These are phyloP conservation scores for Escovopsis sp. DNA, from an alignment of 2,329 filamentous ascomycete species.

Conservation along the genomic window DNA sequence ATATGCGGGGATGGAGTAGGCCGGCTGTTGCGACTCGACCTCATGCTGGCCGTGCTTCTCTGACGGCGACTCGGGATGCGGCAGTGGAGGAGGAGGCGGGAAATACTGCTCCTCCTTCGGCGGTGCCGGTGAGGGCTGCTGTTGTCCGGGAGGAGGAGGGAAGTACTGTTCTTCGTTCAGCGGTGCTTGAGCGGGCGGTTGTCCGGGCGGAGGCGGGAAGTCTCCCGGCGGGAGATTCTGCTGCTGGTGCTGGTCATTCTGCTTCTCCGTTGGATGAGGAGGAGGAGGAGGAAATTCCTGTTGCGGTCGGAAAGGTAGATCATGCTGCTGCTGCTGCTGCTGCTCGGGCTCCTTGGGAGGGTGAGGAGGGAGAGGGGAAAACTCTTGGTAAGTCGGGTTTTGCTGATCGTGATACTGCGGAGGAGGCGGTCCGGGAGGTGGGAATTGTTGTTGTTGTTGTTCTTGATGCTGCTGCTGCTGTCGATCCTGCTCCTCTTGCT, in stretches of 20 bases:
- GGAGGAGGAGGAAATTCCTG: too few relatives aligned
- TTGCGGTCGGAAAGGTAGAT: too few relatives aligned
- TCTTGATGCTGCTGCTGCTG: not conserved
- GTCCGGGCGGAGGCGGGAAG: not conserved
- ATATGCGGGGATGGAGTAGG: constrained; percentile 16
- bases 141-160: not conserved
- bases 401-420: not conserved
- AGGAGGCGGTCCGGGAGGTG: not conserved
- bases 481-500: not conserved
- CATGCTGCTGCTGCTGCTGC: too few relatives aligned
- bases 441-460: not conserved
- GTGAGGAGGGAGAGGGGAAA: too few relatives aligned
- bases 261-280: too few relatives aligned
- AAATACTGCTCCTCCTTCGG: not conserved
- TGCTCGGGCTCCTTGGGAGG: too few relatives aligned
- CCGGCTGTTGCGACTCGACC: not conserved
- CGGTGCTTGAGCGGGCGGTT: not conserved
- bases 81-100: not conserved
- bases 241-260: not conserved
- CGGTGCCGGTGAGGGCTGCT: constrained; percentile 9
- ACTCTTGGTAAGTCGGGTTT: not conserved
- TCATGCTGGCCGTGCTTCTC: not conserved
- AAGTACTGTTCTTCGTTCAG: too few relatives aligned
- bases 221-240: not conserved
- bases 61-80: constrained; percentile 10